phyloP scores from a whole-genome alignment of 2,329 filamentous ascomycete species.

The Pezicula radicicola region DNA sequence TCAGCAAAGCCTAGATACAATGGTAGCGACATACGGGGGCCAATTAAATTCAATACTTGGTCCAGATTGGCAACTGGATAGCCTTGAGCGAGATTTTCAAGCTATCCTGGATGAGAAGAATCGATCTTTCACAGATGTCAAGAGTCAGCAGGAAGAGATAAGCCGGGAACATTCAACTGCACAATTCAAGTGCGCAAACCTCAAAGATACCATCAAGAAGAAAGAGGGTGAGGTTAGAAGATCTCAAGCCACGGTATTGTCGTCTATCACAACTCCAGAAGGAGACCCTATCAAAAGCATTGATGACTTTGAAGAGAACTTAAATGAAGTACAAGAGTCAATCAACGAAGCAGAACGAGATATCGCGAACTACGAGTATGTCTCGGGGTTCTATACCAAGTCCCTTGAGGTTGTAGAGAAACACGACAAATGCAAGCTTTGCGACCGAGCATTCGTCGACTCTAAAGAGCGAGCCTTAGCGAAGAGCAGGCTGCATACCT shows the following conservation, averaged over 20 bases:
- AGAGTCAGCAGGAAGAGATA: conserved; percentile 66
- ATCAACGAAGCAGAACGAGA: conserved; percentile 57
- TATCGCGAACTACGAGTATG: conserved; percentile 63
- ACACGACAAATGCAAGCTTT: conserved; percentile 74
- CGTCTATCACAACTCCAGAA: conserved; percentile 41
- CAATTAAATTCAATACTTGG: conserved; percentile 67
- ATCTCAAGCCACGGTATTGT: conserved; percentile 55
- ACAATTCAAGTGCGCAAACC: conserved; percentile 67
- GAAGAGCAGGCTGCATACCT: conserved; percentile 62
- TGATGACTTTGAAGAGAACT: conserved; percentile 51
- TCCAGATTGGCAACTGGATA: conserved; percentile 63
- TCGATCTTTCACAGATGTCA: conserved; percentile 58
- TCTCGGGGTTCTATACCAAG: conserved; percentile 68
- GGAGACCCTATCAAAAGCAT: conserved; percentile 40
- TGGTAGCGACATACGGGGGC: conserved; percentile 70
- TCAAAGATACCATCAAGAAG: conserved; percentile 61
- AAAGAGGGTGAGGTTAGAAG: conserved; percentile 59
- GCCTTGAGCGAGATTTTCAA: conserved; percentile 70
- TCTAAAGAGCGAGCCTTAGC: conserved; percentile 61
- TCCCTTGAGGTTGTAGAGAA: conserved; percentile 64
- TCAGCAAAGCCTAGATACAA: conserved; percentile 71
- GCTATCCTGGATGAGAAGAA: conserved; percentile 54
- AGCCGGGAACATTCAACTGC: conserved; percentile 73
- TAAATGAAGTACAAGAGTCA: conserved; percentile 46
- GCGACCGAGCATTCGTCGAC: conserved; percentile 65